Evolutionary conservation across 2,329 filamentous ascomycete genomes (phyloP), one percentile per base, ranked within the genome.

Genomic region (Colletotrichum musae): DNA sequence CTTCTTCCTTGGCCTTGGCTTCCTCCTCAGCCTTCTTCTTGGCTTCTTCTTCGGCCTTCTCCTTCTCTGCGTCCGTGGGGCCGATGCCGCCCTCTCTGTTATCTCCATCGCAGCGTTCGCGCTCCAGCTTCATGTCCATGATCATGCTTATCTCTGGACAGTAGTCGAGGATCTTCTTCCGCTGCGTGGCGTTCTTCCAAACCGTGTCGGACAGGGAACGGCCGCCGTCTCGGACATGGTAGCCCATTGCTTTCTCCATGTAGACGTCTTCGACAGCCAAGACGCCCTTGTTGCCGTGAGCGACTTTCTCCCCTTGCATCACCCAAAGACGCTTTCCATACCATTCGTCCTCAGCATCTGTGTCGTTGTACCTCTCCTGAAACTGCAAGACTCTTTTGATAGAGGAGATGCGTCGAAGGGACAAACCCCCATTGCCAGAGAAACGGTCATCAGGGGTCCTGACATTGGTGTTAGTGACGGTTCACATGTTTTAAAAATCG

Each of bases 81-180:
- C 64, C 63, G 26, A 78, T 70, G 45, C 64, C 64, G 58, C 76
- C 76, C 56, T 76, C 69, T n/a, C 59, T 64, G 58, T 80, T 76
- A 71, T 83, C 80, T 9, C 75, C 78, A 0, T 74, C 70, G 72
- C 85, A 87, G 18, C 84, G 77, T 75, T 86, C 82, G 51, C 81
- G 75, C 77, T 86, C 84, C 12, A 87, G 76, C 75, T 87, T 87
- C 87, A 89, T 89, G 50, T 86, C 82, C 80, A 88, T 82, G 67
- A 88, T 85, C 74, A 89, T 79, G 71, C 80, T 83, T 21, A 89
- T 75, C 75, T 89, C 87, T 2, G 87, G 87, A 70, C 87, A 89
- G 76, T 89, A 89, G 18, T 84, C 79, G 71, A 87, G 85, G 26
- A 88, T 86, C 61, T 80, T 76, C 71, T 83, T 80, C 41, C 87